Percentiles rank a stretch among this genome's conserved stretches.
Evolutionary conservation across 352 stramenopile species (phyloP).

Genomic region (Pythium myriotylum): DNA sequence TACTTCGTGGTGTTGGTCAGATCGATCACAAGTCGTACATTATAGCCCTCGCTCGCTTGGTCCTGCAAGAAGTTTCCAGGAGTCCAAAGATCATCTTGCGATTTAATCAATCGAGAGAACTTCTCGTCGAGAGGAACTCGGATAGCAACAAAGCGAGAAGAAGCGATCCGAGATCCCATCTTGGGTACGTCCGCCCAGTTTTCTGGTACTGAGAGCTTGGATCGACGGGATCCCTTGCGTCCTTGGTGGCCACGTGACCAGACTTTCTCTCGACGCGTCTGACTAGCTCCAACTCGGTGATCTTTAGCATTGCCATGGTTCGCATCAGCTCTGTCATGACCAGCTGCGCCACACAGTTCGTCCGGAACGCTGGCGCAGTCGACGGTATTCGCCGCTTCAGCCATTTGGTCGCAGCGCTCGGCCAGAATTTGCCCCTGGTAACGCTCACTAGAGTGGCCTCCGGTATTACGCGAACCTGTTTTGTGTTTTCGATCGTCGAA

Average conservation of each 20-base stretch:
- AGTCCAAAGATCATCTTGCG: constrained; percentile 53
- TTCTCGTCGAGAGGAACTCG: constrained; percentile 75
- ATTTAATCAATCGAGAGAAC: constrained; percentile 46
- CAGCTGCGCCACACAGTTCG: no score
- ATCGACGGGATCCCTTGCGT: not conserved
- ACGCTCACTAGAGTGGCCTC: not conserved
- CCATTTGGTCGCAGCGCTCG: no score
- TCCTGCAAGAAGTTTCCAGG: constrained; percentile 53
- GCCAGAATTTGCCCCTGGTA: no score
- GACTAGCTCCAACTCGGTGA: no score
- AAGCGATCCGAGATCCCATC: constrained; percentile 60
- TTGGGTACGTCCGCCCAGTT: constrained; percentile 84
- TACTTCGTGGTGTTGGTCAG: constrained; percentile 88
- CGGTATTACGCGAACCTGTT: not conserved
- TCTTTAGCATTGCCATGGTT: no score
- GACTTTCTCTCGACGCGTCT: no score
- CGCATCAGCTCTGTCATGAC: no score
- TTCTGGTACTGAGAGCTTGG: constrained; percentile 53
- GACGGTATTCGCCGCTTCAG: no score
- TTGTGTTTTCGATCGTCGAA: constrained; percentile 8
- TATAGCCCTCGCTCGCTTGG: constrained; percentile 36
- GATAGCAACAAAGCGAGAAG: constrained; percentile 64
- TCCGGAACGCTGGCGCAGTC: no score
- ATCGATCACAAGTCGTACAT: constrained; percentile 77
- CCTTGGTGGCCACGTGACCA: no score